These are phyloP conservation scores for sorghum (Sorghum bicolor) DNA, from an alignment of 176 grass and related monocot species.

Conservation along the genomic window DNA sequence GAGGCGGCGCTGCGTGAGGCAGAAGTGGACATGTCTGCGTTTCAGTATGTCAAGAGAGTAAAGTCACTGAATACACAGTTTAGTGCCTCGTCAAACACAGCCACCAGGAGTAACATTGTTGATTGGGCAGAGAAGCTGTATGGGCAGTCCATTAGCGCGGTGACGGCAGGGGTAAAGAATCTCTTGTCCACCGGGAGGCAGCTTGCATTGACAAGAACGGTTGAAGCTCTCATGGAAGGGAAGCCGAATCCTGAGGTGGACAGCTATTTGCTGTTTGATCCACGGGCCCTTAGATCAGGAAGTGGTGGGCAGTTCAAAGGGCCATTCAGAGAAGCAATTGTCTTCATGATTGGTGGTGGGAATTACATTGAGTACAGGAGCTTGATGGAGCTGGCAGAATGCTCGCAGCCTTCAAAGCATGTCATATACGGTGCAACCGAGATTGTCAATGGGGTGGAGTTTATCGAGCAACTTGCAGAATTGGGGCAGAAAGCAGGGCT, in stretches of 20 bases:
- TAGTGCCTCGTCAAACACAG: constrained; percentile 52
- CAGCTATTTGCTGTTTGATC: constrained; percentile 78
- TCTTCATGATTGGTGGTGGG: constrained; percentile 97
- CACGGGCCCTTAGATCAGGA: constrained; percentile 64
- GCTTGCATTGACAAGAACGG: constrained; percentile 77
- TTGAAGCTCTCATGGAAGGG: constrained; percentile 87
- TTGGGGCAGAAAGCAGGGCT: constrained; percentile 82
- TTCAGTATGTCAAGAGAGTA: constrained; percentile 85
- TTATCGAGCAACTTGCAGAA: constrained; percentile 74
- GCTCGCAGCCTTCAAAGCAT: constrained; percentile 78
- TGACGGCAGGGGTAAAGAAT: constrained; percentile 86
- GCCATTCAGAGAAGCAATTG: constrained; percentile 94
- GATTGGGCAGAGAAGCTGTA: constrained; percentile 97
- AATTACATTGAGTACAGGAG: constrained; percentile 97
- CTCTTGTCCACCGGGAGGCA: constrained; percentile 75
- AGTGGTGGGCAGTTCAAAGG: constrained; percentile 79
- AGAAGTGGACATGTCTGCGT: constrained; percentile 73
- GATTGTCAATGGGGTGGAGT: constrained; percentile 72
- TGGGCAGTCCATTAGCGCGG: constrained; percentile 76
- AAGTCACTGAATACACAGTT: constrained; percentile 77
- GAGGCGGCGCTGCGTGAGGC: constrained; percentile 71
- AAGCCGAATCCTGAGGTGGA: constrained; percentile 85
- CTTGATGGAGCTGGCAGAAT: constrained; percentile 75
- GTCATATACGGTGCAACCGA: constrained; percentile 88
- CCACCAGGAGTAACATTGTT: constrained; percentile 76